phyloP scores from a whole-genome alignment of 2,329 filamentous ascomycete species.

The Aspergillus brasiliensis region DNA sequence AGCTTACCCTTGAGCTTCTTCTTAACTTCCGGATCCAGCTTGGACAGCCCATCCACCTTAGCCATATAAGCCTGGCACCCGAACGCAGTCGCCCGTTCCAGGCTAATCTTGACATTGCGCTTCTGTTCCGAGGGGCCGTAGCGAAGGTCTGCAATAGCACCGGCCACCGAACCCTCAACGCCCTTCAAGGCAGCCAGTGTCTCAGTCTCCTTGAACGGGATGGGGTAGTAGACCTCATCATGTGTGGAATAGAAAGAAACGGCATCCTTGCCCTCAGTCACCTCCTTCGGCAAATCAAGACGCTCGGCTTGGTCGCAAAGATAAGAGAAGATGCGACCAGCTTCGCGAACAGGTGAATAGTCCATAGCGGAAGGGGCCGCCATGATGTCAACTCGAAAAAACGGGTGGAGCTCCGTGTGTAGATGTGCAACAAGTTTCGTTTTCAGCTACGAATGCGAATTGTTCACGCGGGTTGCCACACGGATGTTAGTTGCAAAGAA shows the following conservation, averaged over 20 bases:
- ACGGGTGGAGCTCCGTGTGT: background rate
- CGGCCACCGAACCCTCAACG: constrained; percentile 61
- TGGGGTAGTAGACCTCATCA: constrained; percentile 44
- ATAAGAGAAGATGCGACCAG: constrained; percentile 39
- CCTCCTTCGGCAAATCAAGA: constrained; percentile 35
- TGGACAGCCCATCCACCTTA: constrained; percentile 43
- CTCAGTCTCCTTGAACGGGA: constrained; percentile 57
- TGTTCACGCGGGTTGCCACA: no score
- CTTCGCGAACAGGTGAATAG: constrained; percentile 41
- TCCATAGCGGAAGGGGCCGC: constrained; percentile 15
- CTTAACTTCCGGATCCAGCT: constrained; percentile 41
- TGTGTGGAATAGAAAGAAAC: constrained; percentile 41
- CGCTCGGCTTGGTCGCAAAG: constrained; percentile 40
- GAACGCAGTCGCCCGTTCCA: constrained; percentile 45
- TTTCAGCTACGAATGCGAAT: background rate
- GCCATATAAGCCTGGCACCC: constrained; percentile 47
- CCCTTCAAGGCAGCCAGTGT: constrained; percentile 60
- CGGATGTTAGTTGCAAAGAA: background rate
- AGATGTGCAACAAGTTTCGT: background rate
- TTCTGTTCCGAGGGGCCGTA: constrained; percentile 47
- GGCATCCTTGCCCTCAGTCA: constrained; percentile 33
- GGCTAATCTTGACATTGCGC: constrained; percentile 37
- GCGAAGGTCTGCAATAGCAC: constrained; percentile 60
- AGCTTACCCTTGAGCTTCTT: constrained; percentile 41
- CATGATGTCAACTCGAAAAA: constrained; percentile 22